Conservation (phyloP, 495 filamentous ascomycete species). For the Staphylotrichum tortipilum region DNA sequence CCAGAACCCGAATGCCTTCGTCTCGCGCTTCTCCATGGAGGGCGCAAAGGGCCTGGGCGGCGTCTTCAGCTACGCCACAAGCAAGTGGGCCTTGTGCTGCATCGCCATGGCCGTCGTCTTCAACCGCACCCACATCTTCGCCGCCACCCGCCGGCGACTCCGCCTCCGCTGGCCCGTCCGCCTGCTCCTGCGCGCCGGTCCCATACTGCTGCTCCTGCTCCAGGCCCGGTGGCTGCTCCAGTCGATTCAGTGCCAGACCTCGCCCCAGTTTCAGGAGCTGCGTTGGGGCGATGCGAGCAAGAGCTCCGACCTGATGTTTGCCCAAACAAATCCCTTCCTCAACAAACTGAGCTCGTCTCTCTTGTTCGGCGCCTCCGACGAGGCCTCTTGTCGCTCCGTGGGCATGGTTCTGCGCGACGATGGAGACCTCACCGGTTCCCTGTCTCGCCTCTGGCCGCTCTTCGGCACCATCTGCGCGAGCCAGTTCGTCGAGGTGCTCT, state of each 20-base stretch:
- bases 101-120: constrained; percentile 77
- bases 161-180: constrained; percentile 63
- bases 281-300: constrained; percentile 65
- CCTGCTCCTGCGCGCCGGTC: constrained; percentile 60
- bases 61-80: constrained; percentile 84
- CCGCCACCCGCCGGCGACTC: constrained; percentile 71
- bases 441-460: constrained; percentile 78
- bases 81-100: constrained; percentile 86
- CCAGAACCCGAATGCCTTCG: constrained; percentile 32
- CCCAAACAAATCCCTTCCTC: constrained; percentile 58
- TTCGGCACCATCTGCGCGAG: constrained; percentile 74
- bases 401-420: constrained; percentile 52
- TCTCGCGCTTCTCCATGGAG: constrained; percentile 43
- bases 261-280: constrained; percentile 60
- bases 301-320: constrained; percentile 61
- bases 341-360: constrained; percentile 59
- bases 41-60: constrained; percentile 59
- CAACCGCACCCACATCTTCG: constrained; percentile 89
- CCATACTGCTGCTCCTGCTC: constrained; percentile 63
- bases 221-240: constrained; percentile 65
- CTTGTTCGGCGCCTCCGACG: constrained; percentile 58
- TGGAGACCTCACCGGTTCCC: constrained; percentile 56
- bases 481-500: constrained; percentile 80
- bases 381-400: constrained; percentile 61
- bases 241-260: constrained; percentile 88